A percentile compares a stretch with the other conserved stretches of the same genome.
phyloP scores from a whole-genome alignment of 2,329 filamentous ascomycete genomes.

The Magnaporthiopsis incrustans region DNA sequence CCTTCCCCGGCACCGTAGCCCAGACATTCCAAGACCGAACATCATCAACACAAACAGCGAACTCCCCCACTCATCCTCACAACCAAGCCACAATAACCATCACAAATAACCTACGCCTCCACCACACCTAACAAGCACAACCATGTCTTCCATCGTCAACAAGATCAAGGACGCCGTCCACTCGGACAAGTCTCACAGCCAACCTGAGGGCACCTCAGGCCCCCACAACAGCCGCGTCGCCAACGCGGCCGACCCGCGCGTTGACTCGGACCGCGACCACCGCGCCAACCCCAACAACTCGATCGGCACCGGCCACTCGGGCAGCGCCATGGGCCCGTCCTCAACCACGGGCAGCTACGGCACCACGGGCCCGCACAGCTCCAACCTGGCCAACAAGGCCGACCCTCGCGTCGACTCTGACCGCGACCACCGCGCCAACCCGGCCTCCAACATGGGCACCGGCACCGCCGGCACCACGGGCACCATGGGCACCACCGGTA shows the following conservation, averaged over 20 bases:
- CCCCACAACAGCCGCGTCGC: conserved; percentile 29
- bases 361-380: conserved; percentile 27
- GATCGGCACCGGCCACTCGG: conserved; percentile 12
- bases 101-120: conserved; percentile 4
- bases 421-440: conserved; percentile 21
- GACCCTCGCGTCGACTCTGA: conserved; percentile 43
- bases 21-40: conserved; percentile 2
- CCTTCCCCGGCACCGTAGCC: neutral
- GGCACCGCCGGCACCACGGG: conserved; percentile 11
- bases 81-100: conserved; percentile 6
- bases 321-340: conserved; percentile 15
- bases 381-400: conserved; percentile 32
- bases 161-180: conserved; percentile 51
- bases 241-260: conserved; percentile 40
- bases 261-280: conserved; percentile 35
- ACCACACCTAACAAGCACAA: conserved; percentile 21
- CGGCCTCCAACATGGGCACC: neutral
- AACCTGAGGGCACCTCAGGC: conserved; percentile 22
- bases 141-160: conserved; percentile 50
- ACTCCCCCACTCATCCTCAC: conserved; percentile 7
- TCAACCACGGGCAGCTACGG: conserved; percentile 14
- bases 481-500: conserved; percentile 11
- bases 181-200: conserved; percentile 29
- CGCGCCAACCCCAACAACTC: conserved; percentile 10
- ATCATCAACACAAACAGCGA: conserved; percentile 6